A percentile compares a stretch with the other conserved stretches of the same genome.
Conservation (phyloP, 768 basidiomycete species). For the Gyrodon lividus region DNA sequence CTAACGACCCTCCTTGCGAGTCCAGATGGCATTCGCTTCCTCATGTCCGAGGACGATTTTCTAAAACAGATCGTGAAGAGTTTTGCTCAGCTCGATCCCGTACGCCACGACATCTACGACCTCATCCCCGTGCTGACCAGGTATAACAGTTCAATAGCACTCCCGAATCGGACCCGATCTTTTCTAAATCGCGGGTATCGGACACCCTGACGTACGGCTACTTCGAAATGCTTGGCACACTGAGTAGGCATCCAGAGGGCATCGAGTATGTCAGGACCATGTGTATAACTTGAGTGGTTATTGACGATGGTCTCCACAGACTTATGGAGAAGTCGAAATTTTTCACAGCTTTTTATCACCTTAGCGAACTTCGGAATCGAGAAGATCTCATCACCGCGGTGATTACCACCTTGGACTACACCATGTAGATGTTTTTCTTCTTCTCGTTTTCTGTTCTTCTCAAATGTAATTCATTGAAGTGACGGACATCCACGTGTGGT, state of each 20-base stretch:
- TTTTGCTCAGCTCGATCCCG: constrained; percentile 92
- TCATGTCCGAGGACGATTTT: constrained; percentile 81
- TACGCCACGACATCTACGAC: constrained; percentile 34
- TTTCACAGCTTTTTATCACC: constrained; percentile 94
- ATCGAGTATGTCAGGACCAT: constrained; percentile 61
- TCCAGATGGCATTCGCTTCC: constrained; percentile 79
- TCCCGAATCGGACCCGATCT: constrained; percentile 74
- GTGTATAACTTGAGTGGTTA: not conserved
- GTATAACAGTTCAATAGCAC: constrained; percentile 61
- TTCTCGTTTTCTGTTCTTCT: constrained; percentile 1
- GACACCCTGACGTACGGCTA: constrained; percentile 89
- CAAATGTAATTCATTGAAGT: constrained; percentile 40
- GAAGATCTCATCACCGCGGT: constrained; percentile 92
- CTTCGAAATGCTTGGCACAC: constrained; percentile 90
- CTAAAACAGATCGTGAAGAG: constrained; percentile 79
- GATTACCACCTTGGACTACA: constrained; percentile 90
- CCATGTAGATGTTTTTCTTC: constrained; percentile 53
- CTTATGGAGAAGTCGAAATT: constrained; percentile 88
- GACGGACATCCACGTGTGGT: constrained; percentile 95
- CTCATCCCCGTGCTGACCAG: not conserved
- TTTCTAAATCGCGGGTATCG: constrained; percentile 79
- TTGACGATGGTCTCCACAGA: constrained; percentile 38
- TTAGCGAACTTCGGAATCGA: constrained; percentile 86
- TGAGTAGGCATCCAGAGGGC: constrained; percentile 88
- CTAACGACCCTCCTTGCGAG: constrained; percentile 81